These are phyloP conservation scores for Erythrophleum ivorense DNA, from an alignment of 331 rosid species.

Conservation along the genomic window DNA sequence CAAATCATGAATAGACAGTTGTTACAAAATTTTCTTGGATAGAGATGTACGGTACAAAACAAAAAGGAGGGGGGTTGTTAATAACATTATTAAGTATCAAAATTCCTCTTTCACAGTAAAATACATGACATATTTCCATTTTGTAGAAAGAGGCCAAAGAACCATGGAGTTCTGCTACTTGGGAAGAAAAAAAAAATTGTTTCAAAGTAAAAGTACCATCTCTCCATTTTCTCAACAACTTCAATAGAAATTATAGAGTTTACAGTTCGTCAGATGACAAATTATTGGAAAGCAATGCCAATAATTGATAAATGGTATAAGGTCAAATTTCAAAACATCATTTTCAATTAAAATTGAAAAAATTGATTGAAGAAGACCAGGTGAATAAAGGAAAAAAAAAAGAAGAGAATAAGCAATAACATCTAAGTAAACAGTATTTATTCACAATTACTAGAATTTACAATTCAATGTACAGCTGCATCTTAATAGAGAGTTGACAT, in stretches of 20 bases:
- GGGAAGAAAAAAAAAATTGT: too few relatives aligned
- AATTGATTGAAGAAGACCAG: neutral
- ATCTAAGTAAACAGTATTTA: neutral
- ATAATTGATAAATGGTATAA: neutral
- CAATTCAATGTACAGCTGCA: neutral
- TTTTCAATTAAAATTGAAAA: neutral
- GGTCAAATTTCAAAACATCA: neutral
- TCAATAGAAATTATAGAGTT: neutral
- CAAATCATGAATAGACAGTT: constrained; percentile 7
- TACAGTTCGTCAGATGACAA: neutral
- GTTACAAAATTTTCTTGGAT: constrained; percentile 9
- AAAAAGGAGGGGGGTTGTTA: neutral
- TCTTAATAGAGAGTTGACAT: neutral
- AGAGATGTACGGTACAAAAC: neutral
- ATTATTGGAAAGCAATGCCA: neutral
- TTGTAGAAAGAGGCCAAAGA: too few relatives aligned
- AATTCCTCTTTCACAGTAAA: too few relatives aligned
- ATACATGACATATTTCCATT: too few relatives aligned
- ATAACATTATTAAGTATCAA: neutral
- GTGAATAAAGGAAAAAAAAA: neutral
- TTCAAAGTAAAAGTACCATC: too few relatives aligned
- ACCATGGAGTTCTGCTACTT: too few relatives aligned
- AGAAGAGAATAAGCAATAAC: neutral
- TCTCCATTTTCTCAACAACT: too few relatives aligned
- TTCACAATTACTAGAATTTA: neutral